These are phyloP conservation scores for Russula foetens DNA, from an alignment of 768 basidiomycete species.

Conservation along the genomic window DNA sequence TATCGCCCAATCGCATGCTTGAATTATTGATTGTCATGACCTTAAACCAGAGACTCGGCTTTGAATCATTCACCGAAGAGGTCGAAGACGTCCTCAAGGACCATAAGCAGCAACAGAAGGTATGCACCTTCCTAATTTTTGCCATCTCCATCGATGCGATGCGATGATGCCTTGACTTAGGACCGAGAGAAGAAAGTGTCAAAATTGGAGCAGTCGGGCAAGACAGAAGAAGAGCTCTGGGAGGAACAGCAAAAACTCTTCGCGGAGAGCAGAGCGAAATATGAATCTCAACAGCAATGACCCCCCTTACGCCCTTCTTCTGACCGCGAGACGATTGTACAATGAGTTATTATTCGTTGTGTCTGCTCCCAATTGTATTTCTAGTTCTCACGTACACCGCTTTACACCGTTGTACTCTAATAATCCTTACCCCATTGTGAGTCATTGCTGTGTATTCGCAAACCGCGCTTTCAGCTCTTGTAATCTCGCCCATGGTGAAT, in stretches of 20 bases:
- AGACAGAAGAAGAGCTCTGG: constrained; percentile 85
- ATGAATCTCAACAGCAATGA: constrained; percentile 41
- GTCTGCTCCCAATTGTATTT: constrained; percentile 10
- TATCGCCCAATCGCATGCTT: background rate
- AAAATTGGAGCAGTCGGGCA: constrained; percentile 78
- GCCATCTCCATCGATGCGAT: background rate
- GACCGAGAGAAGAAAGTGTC: constrained; percentile 91
- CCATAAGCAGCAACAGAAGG: constrained; percentile 94
- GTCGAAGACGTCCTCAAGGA: constrained; percentile 92
- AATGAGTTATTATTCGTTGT: constrained; percentile 12
- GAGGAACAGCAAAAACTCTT: constrained; percentile 88
- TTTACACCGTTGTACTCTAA: constrained; percentile 9
- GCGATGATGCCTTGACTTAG: constrained; percentile 30
- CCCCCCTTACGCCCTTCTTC: constrained; percentile 1
- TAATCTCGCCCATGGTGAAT: constrained; percentile 50
- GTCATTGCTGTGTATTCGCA: constrained; percentile 25
- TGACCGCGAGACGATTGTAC: constrained; percentile 9
- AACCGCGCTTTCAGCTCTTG: constrained; percentile 40
- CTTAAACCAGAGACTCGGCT: constrained; percentile 68
- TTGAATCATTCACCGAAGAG: constrained; percentile 83
- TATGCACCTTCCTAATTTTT: constrained; percentile 30
- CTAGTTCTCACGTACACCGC: constrained; percentile 11
- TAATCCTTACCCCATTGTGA: constrained; percentile 27
- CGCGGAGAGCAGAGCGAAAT: constrained; percentile 82
- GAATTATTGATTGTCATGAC: background rate